phyloP scores from a whole-genome alignment of 1,284 basidiomycete species.

The Trametes sp. region DNA sequence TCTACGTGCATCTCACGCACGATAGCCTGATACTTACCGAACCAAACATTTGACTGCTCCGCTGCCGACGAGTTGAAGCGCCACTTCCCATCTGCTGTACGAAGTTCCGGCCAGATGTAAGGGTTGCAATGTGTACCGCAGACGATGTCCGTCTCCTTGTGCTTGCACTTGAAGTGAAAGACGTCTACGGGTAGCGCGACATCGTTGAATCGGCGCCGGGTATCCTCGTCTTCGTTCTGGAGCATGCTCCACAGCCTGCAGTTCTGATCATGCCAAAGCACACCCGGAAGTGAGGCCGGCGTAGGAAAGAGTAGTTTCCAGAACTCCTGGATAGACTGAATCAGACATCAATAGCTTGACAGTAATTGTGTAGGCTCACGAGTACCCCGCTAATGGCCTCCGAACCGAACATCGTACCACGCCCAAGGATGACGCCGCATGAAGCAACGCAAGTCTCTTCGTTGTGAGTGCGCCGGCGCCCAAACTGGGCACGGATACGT shows the following conservation, averaged over 20 bases:
- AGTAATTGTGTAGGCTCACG: background rate
- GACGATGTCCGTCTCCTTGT: slow-evolving; percentile 38
- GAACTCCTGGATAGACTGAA: background rate
- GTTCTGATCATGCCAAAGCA: background rate
- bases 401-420: slow-evolving; percentile 10
- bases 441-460: slow-evolving; percentile 9
- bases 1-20: slow-evolving; percentile 42
- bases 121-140: slow-evolving; percentile 6
- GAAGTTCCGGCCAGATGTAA: background rate
- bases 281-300: background rate
- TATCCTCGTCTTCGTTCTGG: too few species aligned
- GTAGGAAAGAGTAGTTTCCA: background rate
- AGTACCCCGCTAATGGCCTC: slow-evolving; percentile 4
- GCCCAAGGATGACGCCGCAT: slow-evolving; percentile 6
- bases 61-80: slow-evolving; percentile 40
- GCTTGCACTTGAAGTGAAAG: slow-evolving; percentile 17
- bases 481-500: slow-evolving; percentile 30
- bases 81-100: slow-evolving; percentile 32
- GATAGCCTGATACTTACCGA: slow-evolving; percentile 46
- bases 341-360: background rate
- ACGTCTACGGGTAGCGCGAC: slow-evolving; percentile 9
- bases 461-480: slow-evolving; percentile 14
- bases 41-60: slow-evolving; percentile 49
- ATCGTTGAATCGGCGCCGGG: background rate
- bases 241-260: background rate